These are phyloP conservation scores for Malus hybrid DNA, from an alignment of 331 rosid species.

Conservation along the genomic window DNA sequence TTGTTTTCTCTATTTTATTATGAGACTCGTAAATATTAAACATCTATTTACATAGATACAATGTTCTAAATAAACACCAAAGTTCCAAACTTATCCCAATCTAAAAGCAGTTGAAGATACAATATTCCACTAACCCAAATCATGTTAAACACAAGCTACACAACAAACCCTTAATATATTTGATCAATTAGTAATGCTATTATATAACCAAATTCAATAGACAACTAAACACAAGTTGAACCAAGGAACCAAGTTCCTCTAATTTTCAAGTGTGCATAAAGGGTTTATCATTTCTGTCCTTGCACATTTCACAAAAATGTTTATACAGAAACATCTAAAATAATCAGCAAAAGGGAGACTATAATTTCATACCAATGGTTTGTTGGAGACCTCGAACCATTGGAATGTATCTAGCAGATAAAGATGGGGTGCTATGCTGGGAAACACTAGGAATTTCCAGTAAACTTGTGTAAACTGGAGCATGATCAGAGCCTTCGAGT, in stretches of 20 bases:
- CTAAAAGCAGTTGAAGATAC: too few species aligned
- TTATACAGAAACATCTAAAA: neutral
- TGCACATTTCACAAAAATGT: neutral
- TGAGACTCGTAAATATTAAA: neutral
- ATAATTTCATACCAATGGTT: conserved; percentile 55
- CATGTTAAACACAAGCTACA: neutral
- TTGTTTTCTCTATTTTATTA: neutral
- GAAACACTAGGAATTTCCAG: conserved; percentile 53
- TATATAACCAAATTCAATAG: neutral
- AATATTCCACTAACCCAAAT: neutral
- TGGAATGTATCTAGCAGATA: conserved; percentile 82
- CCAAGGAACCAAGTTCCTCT: neutral
- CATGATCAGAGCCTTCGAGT: conserved; percentile 98
- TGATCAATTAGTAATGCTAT: neutral
- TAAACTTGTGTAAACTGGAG: conserved; percentile 66
- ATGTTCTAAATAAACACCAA: too few species aligned
- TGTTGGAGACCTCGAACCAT: conserved; percentile 89
- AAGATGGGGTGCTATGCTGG: conserved; percentile 69
- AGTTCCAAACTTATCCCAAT: too few species aligned
- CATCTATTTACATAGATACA: too few species aligned
- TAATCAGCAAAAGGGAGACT: neutral
- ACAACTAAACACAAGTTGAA: neutral
- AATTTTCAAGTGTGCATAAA: neutral
- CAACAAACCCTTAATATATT: neutral
- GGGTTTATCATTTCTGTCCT: neutral